A percentile compares a stretch with the other conserved stretches of the same genome.
phyloP scores from a whole-genome alignment of 2,329 filamentous ascomycete species.

The Grosmannia huntii region DNA sequence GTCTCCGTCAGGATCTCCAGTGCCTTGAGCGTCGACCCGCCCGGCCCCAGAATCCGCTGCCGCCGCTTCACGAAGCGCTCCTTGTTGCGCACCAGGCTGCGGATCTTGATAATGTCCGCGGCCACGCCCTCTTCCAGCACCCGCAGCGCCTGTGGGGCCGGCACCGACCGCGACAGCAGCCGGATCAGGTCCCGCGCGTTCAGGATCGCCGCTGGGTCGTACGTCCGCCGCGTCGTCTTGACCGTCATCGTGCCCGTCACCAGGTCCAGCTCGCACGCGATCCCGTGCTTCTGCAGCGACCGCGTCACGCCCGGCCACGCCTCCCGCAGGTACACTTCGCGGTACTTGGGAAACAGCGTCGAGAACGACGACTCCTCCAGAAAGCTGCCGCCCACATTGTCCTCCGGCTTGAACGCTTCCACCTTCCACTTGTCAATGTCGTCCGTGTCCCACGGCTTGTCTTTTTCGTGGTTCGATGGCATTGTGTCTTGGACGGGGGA shows the following conservation, averaged over 20 bases:
- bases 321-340: slow-evolving; percentile 85
- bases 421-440: slow-evolving; percentile 97
- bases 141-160: slow-evolving; percentile 83
- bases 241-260: slow-evolving; percentile 96
- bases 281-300: slow-evolving; percentile 72
- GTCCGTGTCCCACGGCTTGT: slow-evolving; percentile 92
- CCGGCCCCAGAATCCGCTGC: slow-evolving; percentile 83
- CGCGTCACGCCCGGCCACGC: slow-evolving; percentile 87
- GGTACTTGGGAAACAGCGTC: slow-evolving; percentile 87
- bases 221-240: slow-evolving; percentile 85
- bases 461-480: slow-evolving; percentile 80
- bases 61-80: slow-evolving; percentile 91
- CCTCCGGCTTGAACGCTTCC: slow-evolving; percentile 70
- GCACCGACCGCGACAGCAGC: slow-evolving; percentile 79
- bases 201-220: slow-evolving; percentile 81
- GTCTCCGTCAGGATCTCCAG: slow-evolving; percentile 82
- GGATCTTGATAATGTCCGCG: slow-evolving; percentile 92
- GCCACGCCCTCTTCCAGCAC: slow-evolving; percentile 72
- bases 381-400: slow-evolving; percentile 79
- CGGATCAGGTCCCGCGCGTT: slow-evolving; percentile 94
- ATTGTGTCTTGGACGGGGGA: slow-evolving; percentile 28
- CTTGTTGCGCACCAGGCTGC: slow-evolving; percentile 81
- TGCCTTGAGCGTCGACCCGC: slow-evolving; percentile 85
- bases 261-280: slow-evolving; percentile 85
- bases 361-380: slow-evolving; percentile 85